These are phyloP conservation scores for Suhomyces pyralidae DNA, from an alignment of 805 yeast species.

Conservation along the genomic window DNA sequence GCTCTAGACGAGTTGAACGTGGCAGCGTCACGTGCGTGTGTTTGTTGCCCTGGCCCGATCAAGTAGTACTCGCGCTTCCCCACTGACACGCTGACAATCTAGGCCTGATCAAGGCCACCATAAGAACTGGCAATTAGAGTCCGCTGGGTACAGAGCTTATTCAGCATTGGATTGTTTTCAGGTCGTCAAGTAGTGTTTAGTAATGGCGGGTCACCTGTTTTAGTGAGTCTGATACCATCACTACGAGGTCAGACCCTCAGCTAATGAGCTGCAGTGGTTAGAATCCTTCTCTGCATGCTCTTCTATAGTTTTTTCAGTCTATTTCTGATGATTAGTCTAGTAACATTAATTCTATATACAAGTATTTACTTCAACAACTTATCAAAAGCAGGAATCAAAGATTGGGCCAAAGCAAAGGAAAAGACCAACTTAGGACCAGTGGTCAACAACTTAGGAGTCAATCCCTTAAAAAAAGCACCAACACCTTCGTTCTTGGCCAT, in stretches of 20 bases:
- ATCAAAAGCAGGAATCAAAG: constrained; percentile 95
- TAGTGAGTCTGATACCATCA: no score
- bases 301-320: no score
- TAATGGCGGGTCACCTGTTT: no score
- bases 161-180: not conserved
- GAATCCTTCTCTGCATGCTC: no score
- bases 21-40: not conserved
- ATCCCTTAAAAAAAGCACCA: constrained; percentile 90
- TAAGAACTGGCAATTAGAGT: no score
- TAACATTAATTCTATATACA: not conserved
- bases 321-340: not conserved
- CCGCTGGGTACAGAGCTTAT: not conserved
- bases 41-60: not conserved
- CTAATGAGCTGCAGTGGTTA: no score
- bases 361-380: constrained; percentile 45
- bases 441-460: constrained; percentile 92
- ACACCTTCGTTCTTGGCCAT: constrained; percentile 91
- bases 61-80: not conserved
- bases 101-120: not conserved
- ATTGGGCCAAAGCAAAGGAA: constrained; percentile 96
- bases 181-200: not conserved
- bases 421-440: constrained; percentile 98
- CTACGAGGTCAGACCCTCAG: no score
- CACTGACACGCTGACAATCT: not conserved
- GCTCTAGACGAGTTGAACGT: not conserved